Base-by-base conservation (phyloP, 768 basidiomycete species). In the Mycena kentingensis region DNA sequence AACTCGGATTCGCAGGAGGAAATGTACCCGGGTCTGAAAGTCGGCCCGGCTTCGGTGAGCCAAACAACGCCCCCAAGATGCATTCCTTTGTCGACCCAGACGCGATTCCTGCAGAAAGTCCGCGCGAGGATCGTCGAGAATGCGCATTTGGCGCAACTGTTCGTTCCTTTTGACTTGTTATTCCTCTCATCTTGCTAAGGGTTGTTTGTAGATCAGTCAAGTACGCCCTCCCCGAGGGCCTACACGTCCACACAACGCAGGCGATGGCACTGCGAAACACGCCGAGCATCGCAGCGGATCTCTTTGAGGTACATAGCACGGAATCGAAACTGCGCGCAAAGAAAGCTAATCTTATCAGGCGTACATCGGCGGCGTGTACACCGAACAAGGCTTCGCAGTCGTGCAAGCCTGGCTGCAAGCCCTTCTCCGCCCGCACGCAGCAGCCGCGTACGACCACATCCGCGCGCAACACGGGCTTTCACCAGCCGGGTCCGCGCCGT, bases 331-430 rank as follows among this genome's bases (percentile, higher is more conserved):
- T 28, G 34, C n/a, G 21, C 6, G 22, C 29, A 25, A n/a, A 34
- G 21, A n/a, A n/a, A n/a, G n/a, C n/a, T n/a, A 29, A 19, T 8
- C 13, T 11, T 38, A n/a, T 52, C 58, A 92, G 88, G 80, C 90
- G 3, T 92, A 84, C 65, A 78, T 91, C 26, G 90, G 89, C n/a
- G 90, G 88, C 0, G 69, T 92, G 16, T 90, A 80, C 70, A 66
- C 77, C 42, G 89, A 90, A 48, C 82, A 84, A 61, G 88, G 87
- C 22, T 74, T 90, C 34, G 67, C 74, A 0, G 70, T 65, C 5
- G 81, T 83, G 37, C 73, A 75, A 52, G 36, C 54, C 4, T 92
- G 90, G 90, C 77, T 91, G 35, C 70, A 70, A 47, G 64, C 67
- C 1, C 79, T 92, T 43, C 79, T 92, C 63, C 73, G 64, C 22